Base-by-base conservation (phyloP, 2,329 filamentous ascomycete genomes). In the Claviceps sorghi region DNA sequence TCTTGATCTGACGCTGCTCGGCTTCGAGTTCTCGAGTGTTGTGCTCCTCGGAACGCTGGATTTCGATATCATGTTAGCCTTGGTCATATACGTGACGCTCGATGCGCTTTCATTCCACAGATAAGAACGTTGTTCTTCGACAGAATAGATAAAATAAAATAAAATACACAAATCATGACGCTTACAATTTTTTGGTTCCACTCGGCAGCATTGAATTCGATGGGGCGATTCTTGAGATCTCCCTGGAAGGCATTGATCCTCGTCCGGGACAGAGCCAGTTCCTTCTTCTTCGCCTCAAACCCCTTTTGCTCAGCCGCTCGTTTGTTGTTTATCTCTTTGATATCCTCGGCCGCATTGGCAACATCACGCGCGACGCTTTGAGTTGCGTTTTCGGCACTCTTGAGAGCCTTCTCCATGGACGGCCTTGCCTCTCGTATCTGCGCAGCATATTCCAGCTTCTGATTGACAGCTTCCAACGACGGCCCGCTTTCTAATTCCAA, bases 171-270 rank as follows among this genome's bases (percentile, higher is more conserved):
- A 6, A 51, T 6, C n/a, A 13, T 15, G 9, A 15, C 9, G 72
- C 82, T 67, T 67, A 86, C 84, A 65, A 89, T 83, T 56, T 79
- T 79, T 50, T 80, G 77, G 58, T 91, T 93, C 69, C 82, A 90
- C 4, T 79, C 79, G 5, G 75, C 71, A 10, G 79, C 67, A 61
- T 93, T 82, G 61, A 93, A 88, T 6, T 82, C 76, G 0, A 76
- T 71, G 0, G 84, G 82, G 13, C 74, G 73, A 44, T 82, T 77
- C 53, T 81, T 77, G 57, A 81, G 67, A 55, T 79, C 75, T 5
- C 76, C 80, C 61, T 85, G 76, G n/a, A 90, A 68, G 7, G 71
- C 69, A 2, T 74, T 78, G 47, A 95, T 81, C 29, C 69, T 75
- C 44, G 74, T 72, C 47, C 75, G 73, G n/a, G 76, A 67, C 22